Evolutionary conservation across 208 protist species (phyloP).

Genomic region (Crithidia acanthocephali): DNA sequence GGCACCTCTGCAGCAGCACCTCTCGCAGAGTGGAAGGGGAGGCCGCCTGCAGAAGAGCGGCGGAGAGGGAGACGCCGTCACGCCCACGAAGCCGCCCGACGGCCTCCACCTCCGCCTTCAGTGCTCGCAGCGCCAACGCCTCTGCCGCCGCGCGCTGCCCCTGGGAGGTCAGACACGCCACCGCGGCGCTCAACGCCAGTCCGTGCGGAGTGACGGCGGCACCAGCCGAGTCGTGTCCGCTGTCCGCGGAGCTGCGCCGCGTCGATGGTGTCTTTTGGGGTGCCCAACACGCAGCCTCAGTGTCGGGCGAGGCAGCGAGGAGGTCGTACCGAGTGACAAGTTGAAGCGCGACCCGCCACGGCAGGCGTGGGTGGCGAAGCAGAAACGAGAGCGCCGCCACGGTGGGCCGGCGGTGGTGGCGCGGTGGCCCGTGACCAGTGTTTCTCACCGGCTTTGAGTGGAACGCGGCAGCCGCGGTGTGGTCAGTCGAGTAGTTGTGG

Average conservation of each 20-base stretch:
- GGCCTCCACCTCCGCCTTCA: conserved; percentile 16
- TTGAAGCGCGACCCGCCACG: conserved; percentile 45
- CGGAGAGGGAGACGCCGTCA: conserved; percentile 16
- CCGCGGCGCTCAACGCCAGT: conserved; percentile 21
- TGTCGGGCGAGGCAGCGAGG: background rate
- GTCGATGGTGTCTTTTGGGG: background rate
- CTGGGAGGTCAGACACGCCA: conserved; percentile 15
- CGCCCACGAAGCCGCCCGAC: background rate
- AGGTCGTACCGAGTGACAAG: conserved; percentile 27
- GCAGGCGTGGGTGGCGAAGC: conserved; percentile 39
- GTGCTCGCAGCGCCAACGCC: conserved; percentile 10
- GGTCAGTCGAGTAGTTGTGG: conserved; percentile 39
- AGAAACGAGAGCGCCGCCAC: conserved; percentile 49
- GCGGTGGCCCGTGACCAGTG: background rate
- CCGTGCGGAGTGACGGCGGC: conserved; percentile 7
- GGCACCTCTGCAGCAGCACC: conserved; percentile 13
- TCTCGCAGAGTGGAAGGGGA: conserved; percentile 5
- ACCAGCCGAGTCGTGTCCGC: background rate
- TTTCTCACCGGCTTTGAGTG: background rate
- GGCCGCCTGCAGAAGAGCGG: conserved; percentile 16
- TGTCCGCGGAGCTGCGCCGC: background rate
- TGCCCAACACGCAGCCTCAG: background rate
- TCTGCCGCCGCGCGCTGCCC: conserved; percentile 13
- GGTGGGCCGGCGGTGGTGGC: conserved; percentile 27
- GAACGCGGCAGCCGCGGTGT: background rate